Percentiles rank a stretch among this genome's conserved stretches.
phyloP scores from a whole-genome alignment of 176 grass and related monocot genomes.

The Chloris gayana region DNA sequence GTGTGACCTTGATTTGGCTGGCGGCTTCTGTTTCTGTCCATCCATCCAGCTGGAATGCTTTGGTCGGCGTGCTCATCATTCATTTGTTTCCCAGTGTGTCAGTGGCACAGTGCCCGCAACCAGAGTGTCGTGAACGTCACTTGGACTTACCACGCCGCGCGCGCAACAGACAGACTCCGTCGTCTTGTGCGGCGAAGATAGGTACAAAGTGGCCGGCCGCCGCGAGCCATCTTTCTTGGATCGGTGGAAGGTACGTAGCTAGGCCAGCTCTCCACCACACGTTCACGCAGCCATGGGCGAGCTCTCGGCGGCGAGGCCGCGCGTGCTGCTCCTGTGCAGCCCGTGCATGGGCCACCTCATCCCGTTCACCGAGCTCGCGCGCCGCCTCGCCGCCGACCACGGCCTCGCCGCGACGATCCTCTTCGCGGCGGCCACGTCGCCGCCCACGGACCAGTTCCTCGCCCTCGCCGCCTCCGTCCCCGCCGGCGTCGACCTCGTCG shows the following conservation, averaged over 20 bases:
- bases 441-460: constrained; percentile 29
- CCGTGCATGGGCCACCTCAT: neutral
- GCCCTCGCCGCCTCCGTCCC: constrained; percentile 27
- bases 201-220: neutral
- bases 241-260: neutral
- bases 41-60: too few relatives aligned
- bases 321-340: neutral
- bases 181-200: neutral
- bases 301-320: neutral
- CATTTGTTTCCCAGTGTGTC: neutral
- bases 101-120: neutral
- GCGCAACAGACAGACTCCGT: neutral
- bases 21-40: too few relatives aligned
- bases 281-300: neutral
- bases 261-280: neutral
- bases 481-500: too few relatives aligned
- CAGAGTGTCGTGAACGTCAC: constrained; percentile 6
- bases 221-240: neutral
- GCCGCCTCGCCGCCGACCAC: neutral
- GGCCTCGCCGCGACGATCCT: neutral
- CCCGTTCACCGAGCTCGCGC: neutral
- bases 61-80: too few relatives aligned
- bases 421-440: neutral
- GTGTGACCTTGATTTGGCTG: too few relatives aligned
- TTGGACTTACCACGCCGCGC: neutral